Evolutionary conservation across 306 rosid species (phyloP), one percentile per base, ranked within the genome.

Genomic region (Citrullus mucosospermus): DNA sequence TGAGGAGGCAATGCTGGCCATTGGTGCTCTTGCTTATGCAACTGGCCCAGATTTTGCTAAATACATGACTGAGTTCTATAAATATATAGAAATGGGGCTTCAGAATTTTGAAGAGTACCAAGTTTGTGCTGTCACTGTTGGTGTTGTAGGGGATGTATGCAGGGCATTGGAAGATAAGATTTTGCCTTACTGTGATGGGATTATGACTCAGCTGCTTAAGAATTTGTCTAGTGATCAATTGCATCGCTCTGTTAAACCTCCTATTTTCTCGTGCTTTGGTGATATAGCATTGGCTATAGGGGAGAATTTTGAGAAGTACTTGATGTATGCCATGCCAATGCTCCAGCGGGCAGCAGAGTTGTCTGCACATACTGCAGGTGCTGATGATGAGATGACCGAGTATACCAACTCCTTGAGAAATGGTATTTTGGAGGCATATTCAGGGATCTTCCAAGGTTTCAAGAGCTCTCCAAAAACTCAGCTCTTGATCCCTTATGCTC

Each of bases 1-100:
- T 75, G 98, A 93, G 87, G 98, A 93, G 82, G 97, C 98, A 38
- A 91, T 93, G 97, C 98, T 93, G 81, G 98, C 93, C 78, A 93
- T 93, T 80, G 98, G 98, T 81, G 97, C 98, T 80, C 87, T 93
- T 81, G 98, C 97, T 22, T 93, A 93, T 84, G 90, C 94, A 67
- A 76, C 93, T 0, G 94, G 97, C 0, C 12, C 96, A 12, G 97
- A 89, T 81, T 93, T 93, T 85, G 87, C 83, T 4, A 93, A 93
- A 78, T 93, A 93, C 86, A 90, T 93, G 98, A 73, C 87, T 0
- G 97, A 91, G 69, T 90, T 93, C 76, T 92, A 86, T 51, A 89
- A 85, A 85, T 92, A 86, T 85, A 79, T 93, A 85, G 98, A 93
- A 85, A 84, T 89, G 91, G 98, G 98, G 73, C 97, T 93, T 50